A percentile compares a stretch with the other conserved stretches of the same genome.
These are phyloP conservation scores for Aspergillus felis DNA, from an alignment of 2,329 filamentous ascomycete species.

Conservation along the genomic window DNA sequence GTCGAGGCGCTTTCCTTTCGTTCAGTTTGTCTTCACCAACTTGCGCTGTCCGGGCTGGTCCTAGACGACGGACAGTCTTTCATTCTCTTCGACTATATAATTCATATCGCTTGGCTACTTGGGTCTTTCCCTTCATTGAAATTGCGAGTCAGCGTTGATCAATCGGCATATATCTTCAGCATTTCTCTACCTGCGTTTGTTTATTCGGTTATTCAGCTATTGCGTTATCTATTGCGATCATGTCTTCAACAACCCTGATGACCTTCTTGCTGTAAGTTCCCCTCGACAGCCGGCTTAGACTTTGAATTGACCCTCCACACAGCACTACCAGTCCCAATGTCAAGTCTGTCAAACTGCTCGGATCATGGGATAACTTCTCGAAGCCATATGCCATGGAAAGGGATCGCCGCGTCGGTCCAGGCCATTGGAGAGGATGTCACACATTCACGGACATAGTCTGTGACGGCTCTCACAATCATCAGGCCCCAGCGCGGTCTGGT, in stretches of 20 bases:
- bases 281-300: not conserved
- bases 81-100: conserved; percentile 5
- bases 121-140: conserved; percentile 1
- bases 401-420: conserved; percentile 68
- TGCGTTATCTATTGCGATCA: conserved; percentile 12
- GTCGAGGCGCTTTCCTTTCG: not conserved
- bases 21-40: not conserved
- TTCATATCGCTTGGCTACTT: conserved; percentile 1
- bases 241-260: conserved; percentile 35
- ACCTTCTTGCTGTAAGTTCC: conserved; percentile 33
- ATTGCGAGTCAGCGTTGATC: conserved; percentile 5
- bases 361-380: conserved; percentile 94
- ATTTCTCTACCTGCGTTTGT: not conserved
- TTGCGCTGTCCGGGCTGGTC: conserved; percentile 16
- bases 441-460: conserved; percentile 80
- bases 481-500: conserved; percentile 60
- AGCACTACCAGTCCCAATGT: conserved; percentile 38
- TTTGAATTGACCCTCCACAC: conserved; percentile 9
- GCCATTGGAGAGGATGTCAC: conserved; percentile 84
- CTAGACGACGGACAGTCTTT: conserved; percentile 7
- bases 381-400: conserved; percentile 75
- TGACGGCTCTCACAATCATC: conserved; percentile 61
- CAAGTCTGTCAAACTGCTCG: conserved; percentile 70
- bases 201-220: not conserved
- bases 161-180: not conserved